Evolutionary conservation across 2,329 filamentous ascomycete genomes (phyloP).

Genomic region (Pezizomycotina sp.): DNA sequence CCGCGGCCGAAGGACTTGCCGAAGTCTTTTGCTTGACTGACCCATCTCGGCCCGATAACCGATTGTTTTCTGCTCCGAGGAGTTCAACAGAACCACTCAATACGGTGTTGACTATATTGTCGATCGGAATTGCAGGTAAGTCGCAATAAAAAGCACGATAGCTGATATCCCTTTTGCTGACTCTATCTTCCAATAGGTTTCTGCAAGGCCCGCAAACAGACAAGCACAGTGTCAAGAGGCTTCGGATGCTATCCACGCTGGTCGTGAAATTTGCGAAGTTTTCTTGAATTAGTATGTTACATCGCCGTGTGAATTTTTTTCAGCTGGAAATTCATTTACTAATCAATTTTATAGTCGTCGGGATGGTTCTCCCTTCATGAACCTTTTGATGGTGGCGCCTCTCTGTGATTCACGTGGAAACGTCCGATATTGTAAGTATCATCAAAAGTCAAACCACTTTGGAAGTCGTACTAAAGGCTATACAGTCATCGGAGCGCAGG

Average conservation of each 20-base stretch:
- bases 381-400: conserved; percentile 57
- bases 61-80: conserved; percentile 7
- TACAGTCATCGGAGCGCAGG: conserved; percentile 56
- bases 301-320: conserved; percentile 5
- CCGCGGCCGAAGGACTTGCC: conserved; percentile 57
- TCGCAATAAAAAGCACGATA: no score
- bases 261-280: conserved; percentile 56
- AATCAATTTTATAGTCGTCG: conserved; percentile 35
- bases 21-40: conserved; percentile 66
- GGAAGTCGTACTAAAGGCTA: no score
- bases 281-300: conserved; percentile 52
- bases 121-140: conserved; percentile 62
- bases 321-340: neutral
- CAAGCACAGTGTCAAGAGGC: conserved; percentile 42
- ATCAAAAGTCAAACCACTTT: no score
- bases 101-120: conserved; percentile 58
- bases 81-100: conserved; percentile 38
- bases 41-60: conserved; percentile 55
- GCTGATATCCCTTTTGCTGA: no score
- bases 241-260: conserved; percentile 45
- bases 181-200: no score
- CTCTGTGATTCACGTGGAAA: conserved; percentile 50
- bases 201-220: conserved; percentile 60
- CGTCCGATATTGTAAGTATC: conserved; percentile 52
- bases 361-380: conserved; percentile 64